phyloP scores from a whole-genome alignment of 2,329 filamentous ascomycete species.

The Clarireedia monteithiana region DNA sequence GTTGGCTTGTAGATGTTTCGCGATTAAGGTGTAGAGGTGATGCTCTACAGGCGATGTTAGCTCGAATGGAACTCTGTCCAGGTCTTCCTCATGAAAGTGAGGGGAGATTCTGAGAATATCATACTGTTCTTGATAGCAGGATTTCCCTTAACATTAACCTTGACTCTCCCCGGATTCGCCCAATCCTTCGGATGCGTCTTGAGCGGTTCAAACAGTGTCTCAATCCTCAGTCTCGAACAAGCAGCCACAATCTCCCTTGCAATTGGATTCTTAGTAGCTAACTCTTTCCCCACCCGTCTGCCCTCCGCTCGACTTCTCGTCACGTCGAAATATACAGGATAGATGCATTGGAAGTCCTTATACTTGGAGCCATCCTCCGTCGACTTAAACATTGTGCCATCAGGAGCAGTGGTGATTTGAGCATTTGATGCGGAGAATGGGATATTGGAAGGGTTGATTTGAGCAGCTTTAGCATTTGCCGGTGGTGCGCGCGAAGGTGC shows the following conservation, averaged over 20 bases:
- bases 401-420: conserved; percentile 29
- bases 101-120: conserved; percentile 15
- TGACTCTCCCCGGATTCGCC: conserved; percentile 89
- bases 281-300: conserved; percentile 62
- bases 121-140: conserved; percentile 55
- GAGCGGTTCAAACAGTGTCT: conserved; percentile 78
- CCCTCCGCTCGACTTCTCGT: conserved; percentile 68
- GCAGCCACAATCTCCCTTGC: conserved; percentile 85
- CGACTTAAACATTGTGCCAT: conserved; percentile 30
- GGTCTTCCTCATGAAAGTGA: background rate
- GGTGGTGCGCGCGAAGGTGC: conserved; percentile 21
- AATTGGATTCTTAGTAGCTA: conserved; percentile 77
- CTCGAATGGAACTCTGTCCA: too few relatives aligned
- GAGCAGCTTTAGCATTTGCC: conserved; percentile 30
- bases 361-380: conserved; percentile 47
- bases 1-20: conserved; percentile 66
- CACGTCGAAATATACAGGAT: conserved; percentile 92
- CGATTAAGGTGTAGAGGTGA: conserved; percentile 77
- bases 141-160: conserved; percentile 63
- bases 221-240: conserved; percentile 62
- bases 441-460: conserved; percentile 33
- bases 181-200: conserved; percentile 96
- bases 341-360: conserved; percentile 79
- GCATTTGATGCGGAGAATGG: conserved; percentile 31
- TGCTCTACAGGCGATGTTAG: conserved; percentile 49